Evolutionary conservation across 257 asterid genomes (phyloP), one percentile per base, ranked within the genome.

Genomic region (Lantana camara): DNA sequence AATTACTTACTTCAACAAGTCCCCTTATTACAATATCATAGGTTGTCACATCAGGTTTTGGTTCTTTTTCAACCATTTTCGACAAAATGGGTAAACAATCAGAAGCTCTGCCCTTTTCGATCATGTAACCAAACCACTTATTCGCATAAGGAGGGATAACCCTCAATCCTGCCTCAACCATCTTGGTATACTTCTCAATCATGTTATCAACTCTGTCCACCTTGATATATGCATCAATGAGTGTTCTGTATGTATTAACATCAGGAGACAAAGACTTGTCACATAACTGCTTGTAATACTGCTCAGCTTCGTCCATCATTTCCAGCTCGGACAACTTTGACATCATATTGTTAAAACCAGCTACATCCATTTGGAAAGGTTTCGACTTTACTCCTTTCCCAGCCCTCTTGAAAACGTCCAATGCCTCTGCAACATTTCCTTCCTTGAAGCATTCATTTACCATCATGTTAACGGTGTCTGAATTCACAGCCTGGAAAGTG

Each of bases 301-400:
- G 61, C 60, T 89, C 96, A 3, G 98, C 98, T 56, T 92, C 90
- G 27, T 79, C 85, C 84, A 87, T 74, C 95, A 75, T 87, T 37
- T 73, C 87, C 66, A 87, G 87, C 75, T 92, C 97, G 47, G 86
- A 86, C 22, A 92, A 57, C 73, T 90, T 83, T 9, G 61, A 57
- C 34, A 92, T 87, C 89, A 92, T 89, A 63, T 85, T 92, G 51
- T 82, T 92, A 58, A 72, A 92, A 14, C 97, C 98, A 0, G 89
- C 89, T 56, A 82, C 91, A 53, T 92, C 98, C 96, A 86, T 89
- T 16, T 84, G 74, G 66, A 92, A 89, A 77, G 96, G 89, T 81
- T 75, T 87, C 8, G 95, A 83, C 83, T 85, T 92, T 21, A 67
- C 72, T 19, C 77, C 95, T 74, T 77, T 87, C 1, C 98, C 98